Evolutionary conservation across 768 basidiomycete genomes (phyloP).

Genomic region (Boletales sp.): DNA sequence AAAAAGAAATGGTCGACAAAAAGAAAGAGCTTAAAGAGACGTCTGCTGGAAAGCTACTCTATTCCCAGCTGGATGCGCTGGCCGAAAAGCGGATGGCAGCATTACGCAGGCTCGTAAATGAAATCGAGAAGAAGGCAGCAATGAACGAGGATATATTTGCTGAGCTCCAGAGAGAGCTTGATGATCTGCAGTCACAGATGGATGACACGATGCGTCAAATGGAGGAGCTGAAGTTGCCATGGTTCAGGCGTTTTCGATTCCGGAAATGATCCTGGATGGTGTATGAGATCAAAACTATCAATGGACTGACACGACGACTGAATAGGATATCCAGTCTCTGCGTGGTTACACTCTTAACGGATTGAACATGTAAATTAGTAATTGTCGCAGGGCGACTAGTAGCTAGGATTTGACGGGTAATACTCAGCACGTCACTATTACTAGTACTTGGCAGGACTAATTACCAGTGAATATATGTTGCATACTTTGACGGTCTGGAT

Average conservation of each 20-base stretch:
- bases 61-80: slow-evolving; percentile 6
- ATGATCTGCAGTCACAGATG: neutral
- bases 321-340: too few species aligned
- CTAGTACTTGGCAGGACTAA: too few species aligned
- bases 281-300: too few species aligned
- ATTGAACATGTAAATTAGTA: too few species aligned
- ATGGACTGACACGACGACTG: too few species aligned
- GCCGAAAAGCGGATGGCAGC: slow-evolving; percentile 7
- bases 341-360: too few species aligned
- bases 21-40: slow-evolving; percentile 10
- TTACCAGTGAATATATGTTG: too few species aligned
- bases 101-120: slow-evolving; percentile 4
- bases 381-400: too few species aligned
- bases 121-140: slow-evolving; percentile 2
- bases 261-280: too few species aligned
- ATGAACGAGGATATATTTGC: neutral
- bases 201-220: slow-evolving; percentile 8
- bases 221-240: slow-evolving; percentile 9
- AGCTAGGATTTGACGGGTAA: too few species aligned
- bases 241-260: neutral
- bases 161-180: slow-evolving; percentile 9
- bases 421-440: too few species aligned
- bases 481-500: too few species aligned
- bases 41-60: slow-evolving; percentile 3
- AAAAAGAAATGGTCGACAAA: slow-evolving; percentile 4